Evolutionary conservation across 148 eudicot species (phyloP), one percentile per base, ranked within the genome.

Genomic region (Fallopia convolvulus): DNA sequence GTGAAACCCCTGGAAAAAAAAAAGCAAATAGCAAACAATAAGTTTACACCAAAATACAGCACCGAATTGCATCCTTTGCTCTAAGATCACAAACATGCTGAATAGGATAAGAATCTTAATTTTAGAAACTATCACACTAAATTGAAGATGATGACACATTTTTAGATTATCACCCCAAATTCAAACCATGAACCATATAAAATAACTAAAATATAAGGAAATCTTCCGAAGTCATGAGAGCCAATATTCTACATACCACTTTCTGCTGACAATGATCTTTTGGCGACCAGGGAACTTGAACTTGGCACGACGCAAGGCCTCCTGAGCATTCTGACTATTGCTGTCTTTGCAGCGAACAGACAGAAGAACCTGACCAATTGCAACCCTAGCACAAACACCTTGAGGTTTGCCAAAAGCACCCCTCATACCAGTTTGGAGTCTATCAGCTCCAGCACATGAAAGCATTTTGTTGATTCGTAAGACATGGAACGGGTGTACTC

Each of bases 201-300:
- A 44, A 44, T 36, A 36, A 36, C 3, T 36, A 2, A 36, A 36
- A 36, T 2, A 3, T 36, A 36, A 36, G 39, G 4, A 36, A 36
- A 36, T 36, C 39, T 36, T 36, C 2, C 39, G 3, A 36, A 36
- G 4, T 36, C 39, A 36, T 36, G 39, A 40, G 11, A 56, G 20
- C 12, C 13, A 3, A 32, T 11, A 18, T 33, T 33, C 2, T 21
- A 66, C 72, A 53, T 2, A 85, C 88, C 88, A 86, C 74, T 86
- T 86, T 76, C 88, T 79, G 88, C 88, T 86, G 72, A 83, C 88
- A 71, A 86, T 86, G 82, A 86, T 86, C 81, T 86, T 85, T 60
- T 85, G 88, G 46, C 88, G 88, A 70, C 88, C 88, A 60, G 88
- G 88, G 77, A 85, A 85, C 83, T 86, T 86, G 79, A 86, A 86